Base-by-base conservation (phyloP, 257 asterid species). In the Asclepias syriaca region DNA sequence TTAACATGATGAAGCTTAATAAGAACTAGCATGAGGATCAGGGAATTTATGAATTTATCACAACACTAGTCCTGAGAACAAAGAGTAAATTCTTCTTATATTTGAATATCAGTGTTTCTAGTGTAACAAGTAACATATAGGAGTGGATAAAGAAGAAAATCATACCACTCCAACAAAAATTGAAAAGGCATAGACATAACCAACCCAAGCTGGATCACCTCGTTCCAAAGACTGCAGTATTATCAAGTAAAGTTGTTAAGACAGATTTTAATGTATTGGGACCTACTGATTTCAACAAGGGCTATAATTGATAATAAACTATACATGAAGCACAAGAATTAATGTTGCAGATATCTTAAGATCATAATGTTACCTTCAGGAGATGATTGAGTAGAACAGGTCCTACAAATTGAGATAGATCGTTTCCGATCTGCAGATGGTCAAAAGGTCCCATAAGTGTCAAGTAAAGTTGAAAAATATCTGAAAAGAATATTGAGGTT, bases 101-200 rank as follows among this genome's bases (percentile, higher is more conserved):
- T 1, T 60, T 29, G 22, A 45, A 13, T 19, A 16, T 27, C 7
- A 19, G 55, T 22, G 10, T 11, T 22, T 37, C 37, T 48, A 2
- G 8, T 58, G 56, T 37, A 61, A 77, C 51, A 58, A 43, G 40
- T 46, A 6, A n/a, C 0, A 2, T 55, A 37, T 13, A 24, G 32
- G 75, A 29, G 32, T 39, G 15, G 24, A 24, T 12, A 67, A 73
- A 56, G 74, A 65, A 11, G 60, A 73, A 43, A 77, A 48, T 46
- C 90, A 37, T 90, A 93, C 97, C 97, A 93, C 97, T 39, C 93
- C 84, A 74, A 86, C 46, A 80, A 93, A 90, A 67, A 93, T 93
- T 68, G 89, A 84, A 74, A 93, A 85, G 69, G 98, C 98, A 75
- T 87, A 89, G 75, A 80, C n/a, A 60, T 90, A 89, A 74, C 98